Base-by-base conservation (phyloP, 169 alveolate species). In the Plasmodium gallinaceum region DNA sequence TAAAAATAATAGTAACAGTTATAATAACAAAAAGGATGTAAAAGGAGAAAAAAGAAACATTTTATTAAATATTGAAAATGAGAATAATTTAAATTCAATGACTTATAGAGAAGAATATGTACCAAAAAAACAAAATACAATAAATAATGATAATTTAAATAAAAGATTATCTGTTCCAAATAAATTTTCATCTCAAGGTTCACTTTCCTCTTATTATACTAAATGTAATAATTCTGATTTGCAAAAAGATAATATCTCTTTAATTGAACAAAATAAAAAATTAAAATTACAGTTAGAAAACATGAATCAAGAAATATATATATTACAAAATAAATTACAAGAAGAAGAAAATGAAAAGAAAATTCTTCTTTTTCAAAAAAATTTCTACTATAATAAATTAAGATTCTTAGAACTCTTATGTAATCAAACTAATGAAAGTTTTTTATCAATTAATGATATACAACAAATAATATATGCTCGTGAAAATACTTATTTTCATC, bases 301-400 rank as follows among this genome's bases (percentile, higher is more conserved):
- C 45, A 93, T 88, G 61, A 86, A 83, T 62, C 88, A 73, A 22
- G 95, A 93, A 71, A 54, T 95, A 26, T 85, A 61, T 16, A 68
- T 69, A 37, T 48, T 95, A 86, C 94, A 91, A 68, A 94, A 92
- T 74, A 85, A 92, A 74, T 93, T 95, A 60, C 88, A 93, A 57
- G 93, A 92, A 75, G 92, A 92, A 64, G 92, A 92, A 89, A 94
- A 88, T 46, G 97, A 95, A 62, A 92, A 88, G 58, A 98, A 97
- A 45, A 94, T 97, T 39, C 88, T 96, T 18, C 96, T 95, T 54
- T 96, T 96, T 86, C 98, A 97, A 93, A 94, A 98, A 74, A 98
- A 96, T 88, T 97, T 97, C 88, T 97, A 97, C 88, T 97, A 97
- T 76, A 96, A 96, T 43, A 97, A 97, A 76, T 95, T 97, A 18